A percentile compares a stretch with the other conserved stretches of the same genome.
These are phyloP conservation scores for Acanthamoeba culbertsoni DNA, from an alignment of 208 protist species.

Conservation along the genomic window DNA sequence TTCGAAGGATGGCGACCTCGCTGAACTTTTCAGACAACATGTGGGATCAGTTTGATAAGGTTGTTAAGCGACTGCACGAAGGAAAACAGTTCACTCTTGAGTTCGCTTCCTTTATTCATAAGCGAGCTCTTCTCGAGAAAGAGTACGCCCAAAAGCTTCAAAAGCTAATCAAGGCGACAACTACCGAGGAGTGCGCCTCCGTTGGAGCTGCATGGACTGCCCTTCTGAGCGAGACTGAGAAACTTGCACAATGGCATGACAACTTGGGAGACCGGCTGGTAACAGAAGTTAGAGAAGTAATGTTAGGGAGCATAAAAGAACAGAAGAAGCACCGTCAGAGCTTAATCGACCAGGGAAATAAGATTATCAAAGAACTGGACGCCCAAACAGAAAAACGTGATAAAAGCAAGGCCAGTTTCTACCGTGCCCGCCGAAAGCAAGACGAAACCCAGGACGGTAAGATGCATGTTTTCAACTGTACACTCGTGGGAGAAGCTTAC, in stretches of 20 bases:
- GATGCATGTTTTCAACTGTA: neutral
- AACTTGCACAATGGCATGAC: neutral
- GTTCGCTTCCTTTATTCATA: neutral
- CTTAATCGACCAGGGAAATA: neutral
- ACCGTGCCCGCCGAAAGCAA: neutral
- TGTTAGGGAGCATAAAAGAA: neutral
- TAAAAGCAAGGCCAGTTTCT: neutral
- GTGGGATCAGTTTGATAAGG: constrained; percentile 40
- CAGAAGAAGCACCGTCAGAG: neutral
- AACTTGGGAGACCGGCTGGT: neutral
- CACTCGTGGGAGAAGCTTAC: too few species aligned
- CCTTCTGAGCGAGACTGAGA: neutral
- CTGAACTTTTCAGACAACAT: neutral
- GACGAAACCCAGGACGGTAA: constrained; percentile 39
- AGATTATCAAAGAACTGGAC: neutral
- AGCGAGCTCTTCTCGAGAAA: constrained; percentile 13
- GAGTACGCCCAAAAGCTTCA: constrained; percentile 14
- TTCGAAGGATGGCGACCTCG: neutral
- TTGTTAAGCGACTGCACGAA: constrained; percentile 1
- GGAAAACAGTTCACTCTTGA: neutral
- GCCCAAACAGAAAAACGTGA: neutral
- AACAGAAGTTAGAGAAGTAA: neutral
- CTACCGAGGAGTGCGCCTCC: neutral
- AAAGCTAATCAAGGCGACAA: neutral
- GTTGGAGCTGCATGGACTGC: neutral